Conservation (phyloP, 2,329 filamentous ascomycete genomes). For the Corynespora cassiicola region DNA sequence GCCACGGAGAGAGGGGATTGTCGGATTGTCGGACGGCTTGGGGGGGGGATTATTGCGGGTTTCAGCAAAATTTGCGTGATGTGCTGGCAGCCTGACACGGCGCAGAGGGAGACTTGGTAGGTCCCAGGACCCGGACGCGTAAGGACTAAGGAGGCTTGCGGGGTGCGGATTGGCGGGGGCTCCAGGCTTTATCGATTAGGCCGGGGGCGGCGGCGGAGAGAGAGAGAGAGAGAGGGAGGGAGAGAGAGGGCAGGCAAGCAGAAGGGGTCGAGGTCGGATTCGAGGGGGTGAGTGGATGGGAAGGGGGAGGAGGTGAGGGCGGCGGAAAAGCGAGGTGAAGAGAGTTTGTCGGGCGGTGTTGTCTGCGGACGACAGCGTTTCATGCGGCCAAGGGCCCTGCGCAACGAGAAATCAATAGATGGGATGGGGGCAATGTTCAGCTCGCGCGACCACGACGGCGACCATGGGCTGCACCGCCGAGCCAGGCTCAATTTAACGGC, state of each 20-base stretch:
- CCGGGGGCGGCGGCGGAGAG: not conserved
- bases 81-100: slow-evolving; percentile 24
- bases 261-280: slow-evolving; percentile 5
- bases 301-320: slow-evolving; percentile 5
- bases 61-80: slow-evolving; percentile 19
- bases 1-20: not conserved
- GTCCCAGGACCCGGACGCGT: slow-evolving; percentile 24
- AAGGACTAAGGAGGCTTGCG: slow-evolving; percentile 23
- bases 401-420: too few relatives aligned
- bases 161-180: slow-evolving; percentile 30
- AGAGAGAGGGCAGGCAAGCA: slow-evolving; percentile 2
- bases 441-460: too few relatives aligned
- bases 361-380: slow-evolving; percentile 10
- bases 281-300: slow-evolving; percentile 1
- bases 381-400: slow-evolving; percentile 15
- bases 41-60: slow-evolving; percentile 14
- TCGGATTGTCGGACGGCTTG: slow-evolving; percentile 4
- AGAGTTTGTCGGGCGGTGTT: slow-evolving; percentile 1
- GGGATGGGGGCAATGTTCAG: slow-evolving; percentile 2
- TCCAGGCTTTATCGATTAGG: slow-evolving; percentile 33
- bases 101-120: slow-evolving; percentile 14
- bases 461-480: slow-evolving; percentile 1
- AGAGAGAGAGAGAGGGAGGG: slow-evolving; percentile 1
- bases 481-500: not conserved
- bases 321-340: slow-evolving; percentile 2